Evolutionary conservation across 2,329 filamentous ascomycete genomes (phyloP).

Genomic region (Arthroderma sp.): DNA sequence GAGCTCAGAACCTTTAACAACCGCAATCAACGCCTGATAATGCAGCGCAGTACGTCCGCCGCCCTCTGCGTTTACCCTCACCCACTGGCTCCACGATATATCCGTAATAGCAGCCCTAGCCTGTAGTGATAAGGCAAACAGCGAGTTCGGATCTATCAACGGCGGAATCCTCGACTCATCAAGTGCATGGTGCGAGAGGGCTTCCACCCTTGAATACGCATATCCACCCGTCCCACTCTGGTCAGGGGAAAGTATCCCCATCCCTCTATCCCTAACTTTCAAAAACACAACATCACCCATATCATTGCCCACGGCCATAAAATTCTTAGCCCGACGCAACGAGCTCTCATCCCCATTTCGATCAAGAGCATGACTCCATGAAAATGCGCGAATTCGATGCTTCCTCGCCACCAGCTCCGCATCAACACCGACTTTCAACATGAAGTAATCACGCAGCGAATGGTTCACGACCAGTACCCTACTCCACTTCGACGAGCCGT

Average conservation of each 20-base stretch:
- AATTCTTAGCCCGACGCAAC: constrained; percentile 20
- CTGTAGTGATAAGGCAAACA: constrained; percentile 19
- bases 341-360: neutral
- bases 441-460: constrained; percentile 30
- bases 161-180: constrained; percentile 3
- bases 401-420: constrained; percentile 17
- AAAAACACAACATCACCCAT: constrained; percentile 24
- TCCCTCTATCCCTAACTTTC: constrained; percentile 9
- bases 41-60: too few relatives aligned
- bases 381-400: constrained; percentile 27
- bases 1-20: too few relatives aligned
- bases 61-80: neutral
- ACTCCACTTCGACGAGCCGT: constrained; percentile 37
- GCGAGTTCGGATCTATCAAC: constrained; percentile 15
- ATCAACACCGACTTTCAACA: constrained; percentile 10
- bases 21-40: too few relatives aligned
- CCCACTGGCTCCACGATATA: constrained; percentile 24
- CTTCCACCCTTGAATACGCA: constrained; percentile 13
- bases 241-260: neutral
- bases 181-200: constrained; percentile 16
- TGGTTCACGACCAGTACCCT: constrained; percentile 42
- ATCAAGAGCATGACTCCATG: constrained; percentile 26
- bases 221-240: constrained; percentile 1
- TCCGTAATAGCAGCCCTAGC: constrained; percentile 15
- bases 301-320: constrained; percentile 28